These are phyloP conservation scores for Eucalyptus dawsonii DNA, from an alignment of 345 rosid genomes.

Conservation along the genomic window DNA sequence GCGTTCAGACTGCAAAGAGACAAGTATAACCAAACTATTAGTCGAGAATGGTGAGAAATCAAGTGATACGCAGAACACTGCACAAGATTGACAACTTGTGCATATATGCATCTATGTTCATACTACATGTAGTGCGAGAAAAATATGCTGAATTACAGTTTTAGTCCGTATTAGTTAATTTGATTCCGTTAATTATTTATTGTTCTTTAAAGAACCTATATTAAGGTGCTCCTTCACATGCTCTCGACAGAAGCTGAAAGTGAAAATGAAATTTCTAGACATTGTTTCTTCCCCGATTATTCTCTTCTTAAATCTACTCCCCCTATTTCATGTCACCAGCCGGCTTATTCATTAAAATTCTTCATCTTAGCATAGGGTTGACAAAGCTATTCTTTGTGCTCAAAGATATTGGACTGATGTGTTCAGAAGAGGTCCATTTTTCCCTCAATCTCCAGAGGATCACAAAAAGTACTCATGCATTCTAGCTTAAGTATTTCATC, in stretches of 20 bases:
- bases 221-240: neutral
- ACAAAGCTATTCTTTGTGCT: neutral
- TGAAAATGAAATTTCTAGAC: neutral
- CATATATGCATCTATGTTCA: neutral
- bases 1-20: conserved; percentile 71
- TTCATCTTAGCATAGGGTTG: neutral
- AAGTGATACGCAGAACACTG: neutral
- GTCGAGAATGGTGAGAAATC: neutral
- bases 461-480: neutral
- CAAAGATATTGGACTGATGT: neutral
- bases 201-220: neutral
- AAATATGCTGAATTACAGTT: neutral
- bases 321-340: neutral
- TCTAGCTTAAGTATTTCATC: neutral
- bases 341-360: neutral
- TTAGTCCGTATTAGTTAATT: neutral
- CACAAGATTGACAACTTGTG: neutral
- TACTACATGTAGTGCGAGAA: neutral
- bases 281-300: neutral
- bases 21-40: neutral
- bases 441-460: neutral
- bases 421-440: neutral
- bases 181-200: neutral
- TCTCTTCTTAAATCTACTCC: neutral
- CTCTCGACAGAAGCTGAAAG: neutral